phyloP scores from a whole-genome alignment of 192 early-diverging fungal genomes.

The Backusella liffmaniae region DNA sequence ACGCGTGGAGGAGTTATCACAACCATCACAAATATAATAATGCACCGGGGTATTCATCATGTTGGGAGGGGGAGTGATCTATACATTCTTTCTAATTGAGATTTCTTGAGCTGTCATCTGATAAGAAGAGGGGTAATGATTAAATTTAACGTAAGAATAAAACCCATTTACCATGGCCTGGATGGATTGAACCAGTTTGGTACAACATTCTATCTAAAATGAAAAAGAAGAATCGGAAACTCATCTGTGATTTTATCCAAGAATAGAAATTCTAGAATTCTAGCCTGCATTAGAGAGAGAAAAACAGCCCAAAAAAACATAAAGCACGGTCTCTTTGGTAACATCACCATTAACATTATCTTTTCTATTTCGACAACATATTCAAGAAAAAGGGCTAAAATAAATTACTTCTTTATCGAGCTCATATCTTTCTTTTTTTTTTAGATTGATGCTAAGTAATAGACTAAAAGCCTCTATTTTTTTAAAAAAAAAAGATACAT shows the following conservation, averaged over 20 bases:
- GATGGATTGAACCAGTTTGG: not conserved
- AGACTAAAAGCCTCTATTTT: not conserved
- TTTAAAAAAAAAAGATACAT: not conserved
- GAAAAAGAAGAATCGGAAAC: not conserved
- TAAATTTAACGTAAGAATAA: not conserved
- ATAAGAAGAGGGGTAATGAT: not conserved
- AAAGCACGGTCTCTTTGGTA: not conserved
- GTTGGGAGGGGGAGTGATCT: not conserved
- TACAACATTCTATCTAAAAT: not conserved
- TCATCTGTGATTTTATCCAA: not conserved
- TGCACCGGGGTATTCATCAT: not conserved
- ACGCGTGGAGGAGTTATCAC: not conserved
- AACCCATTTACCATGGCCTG: not conserved
- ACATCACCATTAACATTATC: not conserved
- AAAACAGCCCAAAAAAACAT: not conserved
- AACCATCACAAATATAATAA: not conserved
- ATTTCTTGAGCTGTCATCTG: not conserved
- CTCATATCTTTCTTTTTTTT: not conserved
- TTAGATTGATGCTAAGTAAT: not conserved
- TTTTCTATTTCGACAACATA: not conserved
- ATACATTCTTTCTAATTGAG: not conserved
- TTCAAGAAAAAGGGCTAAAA: not conserved
- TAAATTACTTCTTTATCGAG: not conserved
- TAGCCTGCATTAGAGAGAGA: not conserved
- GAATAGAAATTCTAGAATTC: constrained; percentile 1